Evolutionary conservation across 345 rosid species (phyloP).

Genomic region (Camelina sativa): DNA sequence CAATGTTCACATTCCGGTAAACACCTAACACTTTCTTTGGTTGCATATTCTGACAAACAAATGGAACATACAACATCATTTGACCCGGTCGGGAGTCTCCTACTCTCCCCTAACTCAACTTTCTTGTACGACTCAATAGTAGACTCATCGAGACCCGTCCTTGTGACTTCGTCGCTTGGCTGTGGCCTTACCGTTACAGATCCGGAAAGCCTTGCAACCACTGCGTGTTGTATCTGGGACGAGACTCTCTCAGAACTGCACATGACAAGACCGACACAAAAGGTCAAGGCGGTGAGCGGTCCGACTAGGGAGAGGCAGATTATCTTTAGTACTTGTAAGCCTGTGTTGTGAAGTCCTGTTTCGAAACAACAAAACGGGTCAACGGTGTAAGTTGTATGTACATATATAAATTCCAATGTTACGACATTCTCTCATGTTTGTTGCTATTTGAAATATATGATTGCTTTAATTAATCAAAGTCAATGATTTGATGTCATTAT

Average conservation of each 20-base stretch:
- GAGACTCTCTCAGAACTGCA: conserved; percentile 32
- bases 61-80: conserved; percentile 62
- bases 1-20: conserved; percentile 75
- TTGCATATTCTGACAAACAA: conserved; percentile 66
- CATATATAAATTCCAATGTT: neutral
- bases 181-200: conserved; percentile 35
- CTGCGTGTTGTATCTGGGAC: conserved; percentile 13
- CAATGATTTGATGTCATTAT: conserved; percentile 28
- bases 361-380: conserved; percentile 26
- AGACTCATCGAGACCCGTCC: conserved; percentile 64
- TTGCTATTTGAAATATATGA: conserved; percentile 23
- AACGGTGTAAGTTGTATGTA: conserved; percentile 17
- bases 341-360: conserved; percentile 43
- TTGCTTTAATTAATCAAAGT: conserved; percentile 33
- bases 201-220: conserved; percentile 22
- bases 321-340: conserved; percentile 50
- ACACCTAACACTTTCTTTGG: conserved; percentile 58
- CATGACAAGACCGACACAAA: conserved; percentile 46
- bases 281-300: conserved; percentile 51
- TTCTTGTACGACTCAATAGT: conserved; percentile 71
- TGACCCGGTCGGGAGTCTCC: conserved; percentile 59
- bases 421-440: conserved; percentile 29
- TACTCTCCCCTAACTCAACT: conserved; percentile 70
- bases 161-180: conserved; percentile 41
- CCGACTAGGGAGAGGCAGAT: conserved; percentile 53